Base-by-base conservation (phyloP, 352 stramenopile species). In the Hyaloperonospora arabidopsidis region DNA sequence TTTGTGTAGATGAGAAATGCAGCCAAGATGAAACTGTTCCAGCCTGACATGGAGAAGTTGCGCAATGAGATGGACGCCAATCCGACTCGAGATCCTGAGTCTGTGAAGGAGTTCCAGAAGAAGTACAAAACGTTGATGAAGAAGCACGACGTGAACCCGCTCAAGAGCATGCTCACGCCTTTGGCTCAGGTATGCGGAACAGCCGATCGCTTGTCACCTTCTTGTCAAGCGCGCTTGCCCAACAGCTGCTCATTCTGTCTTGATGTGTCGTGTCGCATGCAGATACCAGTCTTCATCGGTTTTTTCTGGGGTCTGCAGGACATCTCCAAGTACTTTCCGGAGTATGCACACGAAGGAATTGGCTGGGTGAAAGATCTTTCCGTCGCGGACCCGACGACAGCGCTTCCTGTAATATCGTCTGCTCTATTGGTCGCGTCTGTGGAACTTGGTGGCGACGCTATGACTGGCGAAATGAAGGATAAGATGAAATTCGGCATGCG, bases 281-380 rank as follows among this genome's bases (percentile, higher is more conserved):
- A 93, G 81, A 82, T 93, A 25, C 84, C 84, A 0, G 72, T 93
- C 15, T 93, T 93, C 57, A 51, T 93, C n/a, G 69, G 76, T 5
- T 91, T 92, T 52, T 90, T 93, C 61, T 92, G 77, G 84, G 84
- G 81, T 2, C 68, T 93, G 1, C 77, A 89, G 61, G 59, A 84
- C 17, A 86, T 90, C 44, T 66, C 77, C 18, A 79, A 89, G 58
- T 92, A 89, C 63, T 86, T 89, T 45, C 81, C 81, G 1, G 79
- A 86, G 35, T 93, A 90, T 48, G 45, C 66, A 12, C 73, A 79
- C 7, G 83, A 84, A 15, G 86, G 86, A n/a, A 57, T 85, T 32
- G 78, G 81, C 34, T 95, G 86, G 86, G 77, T 95, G 54, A 41
- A 62, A 0, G 84, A 95, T 49, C 69, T 95, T n/a, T 89, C 77